Base-by-base conservation (phyloP, 306 rosid genomes). In the Trichosanthes cucumerina region DNA sequence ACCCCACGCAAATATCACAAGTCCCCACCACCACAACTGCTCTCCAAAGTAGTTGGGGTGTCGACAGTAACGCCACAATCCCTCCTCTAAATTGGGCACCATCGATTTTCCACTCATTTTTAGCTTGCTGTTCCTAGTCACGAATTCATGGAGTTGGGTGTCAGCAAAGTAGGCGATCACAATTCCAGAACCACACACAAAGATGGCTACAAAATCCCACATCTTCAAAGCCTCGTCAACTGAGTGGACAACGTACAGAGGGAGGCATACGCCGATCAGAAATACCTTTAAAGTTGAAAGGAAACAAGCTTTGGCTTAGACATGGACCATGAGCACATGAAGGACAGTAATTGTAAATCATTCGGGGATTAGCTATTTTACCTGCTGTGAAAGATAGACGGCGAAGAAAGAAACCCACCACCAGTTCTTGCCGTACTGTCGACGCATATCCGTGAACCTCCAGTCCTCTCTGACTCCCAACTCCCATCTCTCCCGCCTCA, bases 1-100 rank as follows among this genome's bases (percentile, higher is more conserved):
- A 78, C 81, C 88, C 97, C 96, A 91, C 4, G 96, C 82, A 84
- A 87, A 95, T 31, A 89, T 76, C 80, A 78, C 89, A 4, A 92
- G 79, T 12, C 98, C 98, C 97, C 97, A 95, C 98, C 98, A 95
- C 98, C 97, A 95, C 57, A 95, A 72, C 43, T 88, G 95, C 88
- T 95, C 99, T 1, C 97, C 97, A 10, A 92, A 64, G 89, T 95
- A 95, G 80, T 95, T 95, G 0, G 97, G 99, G 83, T 89, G 99
- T 65, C 97, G 86, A 6, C 86, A 87, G 79, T 88, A 92, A 71
- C 77, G 82, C 99, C 99, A 95, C 81, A 91, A 79, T 52, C 99
- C 97, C 81, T 59, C 83, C 73, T 89, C 92, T 38, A 92, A 91
- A 57, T 88, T 87, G 49, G 87, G 77, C 24, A 81, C 85, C 28